phyloP scores from a whole-genome alignment of 2,329 filamentous ascomycete species.

The Trichothecium sympodiale region DNA sequence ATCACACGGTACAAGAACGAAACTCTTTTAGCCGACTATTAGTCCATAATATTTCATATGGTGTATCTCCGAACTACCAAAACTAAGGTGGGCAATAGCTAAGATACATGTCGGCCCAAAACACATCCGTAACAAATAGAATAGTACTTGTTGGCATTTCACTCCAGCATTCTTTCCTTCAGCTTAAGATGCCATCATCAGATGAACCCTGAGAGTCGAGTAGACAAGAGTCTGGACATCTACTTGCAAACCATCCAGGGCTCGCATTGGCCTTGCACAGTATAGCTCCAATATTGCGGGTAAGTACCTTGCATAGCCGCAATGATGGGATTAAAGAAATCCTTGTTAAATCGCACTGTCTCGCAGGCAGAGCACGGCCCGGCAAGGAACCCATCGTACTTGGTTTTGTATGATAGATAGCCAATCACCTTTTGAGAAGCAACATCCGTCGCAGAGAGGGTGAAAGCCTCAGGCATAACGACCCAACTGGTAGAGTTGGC shows the following conservation, averaged over 20 bases:
- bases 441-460: slow-evolving; percentile 20
- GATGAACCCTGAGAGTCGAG: too few relatives aligned
- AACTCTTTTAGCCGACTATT: too few relatives aligned
- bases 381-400: slow-evolving; percentile 23
- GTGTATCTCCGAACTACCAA: too few relatives aligned
- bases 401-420: slow-evolving; percentile 24
- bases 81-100: too few relatives aligned
- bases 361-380: slow-evolving; percentile 25
- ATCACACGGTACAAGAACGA: too few relatives aligned
- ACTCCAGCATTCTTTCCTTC: too few relatives aligned
- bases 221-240: too few relatives aligned
- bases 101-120: too few relatives aligned
- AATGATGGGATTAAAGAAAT: slow-evolving; percentile 26
- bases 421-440: slow-evolving; percentile 21
- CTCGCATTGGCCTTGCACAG: slow-evolving; percentile 23
- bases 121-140: too few relatives aligned
- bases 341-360: slow-evolving; percentile 20
- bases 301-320: slow-evolving; percentile 25
- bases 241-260: slow-evolving; percentile 25
- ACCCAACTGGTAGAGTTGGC: slow-evolving; percentile 21
- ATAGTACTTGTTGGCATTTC: too few relatives aligned
- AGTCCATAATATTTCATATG: too few relatives aligned
- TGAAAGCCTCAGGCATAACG: slow-evolving; percentile 27
- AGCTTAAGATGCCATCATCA: too few relatives aligned
- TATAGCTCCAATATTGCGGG: slow-evolving; percentile 25